These are phyloP conservation scores for Desmodesmus armatus DNA, from an alignment of 139 green algal species.

Conservation along the genomic window DNA sequence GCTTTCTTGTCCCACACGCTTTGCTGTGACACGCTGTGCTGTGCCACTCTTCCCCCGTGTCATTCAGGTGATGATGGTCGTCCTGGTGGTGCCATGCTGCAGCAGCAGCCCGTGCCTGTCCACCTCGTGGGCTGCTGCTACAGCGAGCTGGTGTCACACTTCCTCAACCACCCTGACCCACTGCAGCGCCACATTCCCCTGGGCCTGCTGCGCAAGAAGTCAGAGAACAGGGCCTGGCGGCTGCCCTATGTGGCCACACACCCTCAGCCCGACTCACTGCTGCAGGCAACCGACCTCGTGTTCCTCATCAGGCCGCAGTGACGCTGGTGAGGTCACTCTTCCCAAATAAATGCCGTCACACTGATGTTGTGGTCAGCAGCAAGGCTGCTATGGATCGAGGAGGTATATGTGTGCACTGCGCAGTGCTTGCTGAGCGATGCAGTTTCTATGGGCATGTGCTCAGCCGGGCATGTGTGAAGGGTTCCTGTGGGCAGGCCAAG, in stretches of 20 bases:
- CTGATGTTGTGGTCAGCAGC: background rate
- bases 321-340: no score
- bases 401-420: no score
- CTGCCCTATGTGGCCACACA: conserved; percentile 47
- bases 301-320: conserved; percentile 40
- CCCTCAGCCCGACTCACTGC: conserved; percentile 20
- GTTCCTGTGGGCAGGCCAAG: no score
- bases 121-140: conserved; percentile 69
- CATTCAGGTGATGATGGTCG: conserved; percentile 64
- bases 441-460: no score
- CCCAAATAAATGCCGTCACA: background rate
- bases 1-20: no score
- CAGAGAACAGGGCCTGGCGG: conserved; percentile 42
- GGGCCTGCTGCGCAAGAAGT: conserved; percentile 37
- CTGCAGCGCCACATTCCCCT: conserved; percentile 16
- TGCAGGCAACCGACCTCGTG: conserved; percentile 31
- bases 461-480: no score
- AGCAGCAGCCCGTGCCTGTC: conserved; percentile 61
- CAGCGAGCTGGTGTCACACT: conserved; percentile 64
- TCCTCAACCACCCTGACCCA: no score
- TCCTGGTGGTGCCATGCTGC: conserved; percentile 67
- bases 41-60: no score
- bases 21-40: no score
- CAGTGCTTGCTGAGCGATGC: no score
- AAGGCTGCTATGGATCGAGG: background rate